Conservation (phyloP, 441 rosid genomes). For the Gossypium trilobum region DNA sequence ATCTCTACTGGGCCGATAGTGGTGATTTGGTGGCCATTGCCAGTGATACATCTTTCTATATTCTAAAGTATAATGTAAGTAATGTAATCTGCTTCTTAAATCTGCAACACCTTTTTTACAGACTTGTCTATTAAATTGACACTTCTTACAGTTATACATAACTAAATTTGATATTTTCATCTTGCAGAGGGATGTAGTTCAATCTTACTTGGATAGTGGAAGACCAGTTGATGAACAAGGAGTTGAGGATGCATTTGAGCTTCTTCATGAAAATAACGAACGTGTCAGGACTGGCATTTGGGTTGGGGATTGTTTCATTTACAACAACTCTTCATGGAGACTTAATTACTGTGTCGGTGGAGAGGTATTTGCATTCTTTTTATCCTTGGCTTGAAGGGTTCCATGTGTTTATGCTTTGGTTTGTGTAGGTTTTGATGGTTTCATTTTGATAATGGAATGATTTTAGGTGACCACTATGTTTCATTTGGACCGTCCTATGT, state of each 20-base stretch:
- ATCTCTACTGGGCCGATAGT: conserved; percentile 96
- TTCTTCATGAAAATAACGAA: conserved; percentile 89
- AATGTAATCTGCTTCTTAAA: background rate
- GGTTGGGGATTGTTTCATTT: conserved; percentile 99
- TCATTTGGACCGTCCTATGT: conserved; percentile 98
- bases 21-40: conserved; percentile 96
- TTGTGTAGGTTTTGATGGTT: conserved; percentile 8
- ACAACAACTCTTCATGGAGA: conserved; percentile 91
- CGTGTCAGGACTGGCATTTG: conserved; percentile 94
- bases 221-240: conserved; percentile 88
- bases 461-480: conserved; percentile 89
- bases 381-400: conserved; percentile 10
- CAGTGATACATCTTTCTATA: conserved; percentile 91
- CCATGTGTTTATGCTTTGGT: background rate
- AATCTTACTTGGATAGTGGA: conserved; percentile 77
- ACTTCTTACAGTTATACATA: conserved; percentile 1
- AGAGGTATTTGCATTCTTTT: conserved; percentile 50
- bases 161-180: conserved; percentile 22
- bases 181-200: conserved; percentile 73
- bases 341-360: conserved; percentile 99
- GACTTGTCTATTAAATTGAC: background rate
- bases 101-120: conserved; percentile 1
- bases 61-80: conserved; percentile 84
- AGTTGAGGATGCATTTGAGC: conserved; percentile 96
- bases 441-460: conserved; percentile 9